Base-by-base conservation (phyloP, 192 early-diverging fungal species). In the Coemansia sp. region DNA sequence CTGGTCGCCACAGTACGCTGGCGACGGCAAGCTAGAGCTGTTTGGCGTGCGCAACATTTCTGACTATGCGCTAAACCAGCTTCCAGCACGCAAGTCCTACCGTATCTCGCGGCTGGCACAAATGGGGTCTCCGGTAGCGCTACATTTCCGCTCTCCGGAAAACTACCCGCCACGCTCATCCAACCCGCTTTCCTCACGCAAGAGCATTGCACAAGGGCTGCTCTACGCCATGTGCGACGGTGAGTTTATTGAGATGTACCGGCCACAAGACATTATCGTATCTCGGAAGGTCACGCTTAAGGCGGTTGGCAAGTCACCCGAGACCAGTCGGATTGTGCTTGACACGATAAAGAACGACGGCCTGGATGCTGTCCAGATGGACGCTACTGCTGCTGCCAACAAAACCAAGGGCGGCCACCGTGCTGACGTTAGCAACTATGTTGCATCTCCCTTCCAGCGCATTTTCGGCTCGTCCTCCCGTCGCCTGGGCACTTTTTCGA, bases 171-270 rank as follows among this genome's bases (percentile, higher is more conserved):
- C 61, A 7, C 55, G 67, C 28, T 54, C 55, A 19, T 19, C 44
- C 30, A 68, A 65, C 15, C 66, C 69, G 11, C 53, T 70, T 3
- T 50, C 64, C 3, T 61, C 54, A 42, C 60, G 57, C 41, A 68
- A 64, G 21, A 56, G 58, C n/a, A 69, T 71, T 1, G 62, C 63
- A 55, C 73, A 70, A 10, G 81, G 81, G 8, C 64, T 82, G 45
- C 67, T 87, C 10, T 86, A 82, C 58, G 73, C 81, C 46, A 88
- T 89, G 88, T 84, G 86, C 69, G 88, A 89, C 65, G 88, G 88
- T 36, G 88, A 89, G 68, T 89, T 89, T 54, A 86, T 86, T 53
- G 86, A 87, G 59, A 70, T 86, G 52, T 81, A 78, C 55, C 68
- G 68, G 26, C 82, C 86, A 10, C 83, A 81, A 31, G 63, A 68